phyloP scores from a whole-genome alignment of 208 protist genomes.

The Porcisia hertigi region DNA sequence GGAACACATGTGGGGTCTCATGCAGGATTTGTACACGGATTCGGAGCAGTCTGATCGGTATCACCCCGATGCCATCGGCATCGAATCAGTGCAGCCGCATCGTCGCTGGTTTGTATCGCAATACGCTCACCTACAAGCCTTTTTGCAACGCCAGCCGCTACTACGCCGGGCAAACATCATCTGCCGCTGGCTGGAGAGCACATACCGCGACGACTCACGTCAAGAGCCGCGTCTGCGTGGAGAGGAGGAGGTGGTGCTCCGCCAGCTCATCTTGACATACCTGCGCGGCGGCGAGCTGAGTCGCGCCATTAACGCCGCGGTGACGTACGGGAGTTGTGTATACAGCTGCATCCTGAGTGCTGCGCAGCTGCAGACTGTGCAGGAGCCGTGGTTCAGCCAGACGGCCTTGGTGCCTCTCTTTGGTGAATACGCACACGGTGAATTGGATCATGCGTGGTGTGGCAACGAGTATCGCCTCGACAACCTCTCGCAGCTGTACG shows the following conservation, averaged over 20 bases:
- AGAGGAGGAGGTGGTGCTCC: slow-evolving; percentile 64
- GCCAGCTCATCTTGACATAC: slow-evolving; percentile 68
- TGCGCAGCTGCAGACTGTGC: slow-evolving; percentile 76
- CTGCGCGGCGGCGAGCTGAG: slow-evolving; percentile 74
- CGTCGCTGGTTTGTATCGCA: slow-evolving; percentile 85
- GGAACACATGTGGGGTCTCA: slow-evolving; percentile 59
- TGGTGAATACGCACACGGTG: slow-evolving; percentile 82
- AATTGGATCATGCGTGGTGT: slow-evolving; percentile 54
- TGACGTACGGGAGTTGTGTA: slow-evolving; percentile 49
- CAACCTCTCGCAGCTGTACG: slow-evolving; percentile 76
- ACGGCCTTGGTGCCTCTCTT: slow-evolving; percentile 76
- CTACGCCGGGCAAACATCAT: slow-evolving; percentile 69
- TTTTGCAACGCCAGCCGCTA: slow-evolving; percentile 57
- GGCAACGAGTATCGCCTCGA: slow-evolving; percentile 78
- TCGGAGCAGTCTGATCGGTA: slow-evolving; percentile 50
- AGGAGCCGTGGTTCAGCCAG: slow-evolving; percentile 65
- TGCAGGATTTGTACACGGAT: slow-evolving; percentile 57
- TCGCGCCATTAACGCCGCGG: slow-evolving; percentile 57
- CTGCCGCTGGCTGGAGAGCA: slow-evolving; percentile 75
- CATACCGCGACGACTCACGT: slow-evolving; percentile 42
- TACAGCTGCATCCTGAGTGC: slow-evolving; percentile 84
- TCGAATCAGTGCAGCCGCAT: slow-evolving; percentile 57
- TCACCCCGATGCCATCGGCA: slow-evolving; percentile 66
- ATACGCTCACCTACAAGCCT: slow-evolving; percentile 67
- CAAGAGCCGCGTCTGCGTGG: slow-evolving; percentile 36